A percentile compares a stretch with the other conserved stretches of the same genome.
Evolutionary conservation across 495 filamentous ascomycete genomes (phyloP).

Genomic region (Penicillium turbatum): DNA sequence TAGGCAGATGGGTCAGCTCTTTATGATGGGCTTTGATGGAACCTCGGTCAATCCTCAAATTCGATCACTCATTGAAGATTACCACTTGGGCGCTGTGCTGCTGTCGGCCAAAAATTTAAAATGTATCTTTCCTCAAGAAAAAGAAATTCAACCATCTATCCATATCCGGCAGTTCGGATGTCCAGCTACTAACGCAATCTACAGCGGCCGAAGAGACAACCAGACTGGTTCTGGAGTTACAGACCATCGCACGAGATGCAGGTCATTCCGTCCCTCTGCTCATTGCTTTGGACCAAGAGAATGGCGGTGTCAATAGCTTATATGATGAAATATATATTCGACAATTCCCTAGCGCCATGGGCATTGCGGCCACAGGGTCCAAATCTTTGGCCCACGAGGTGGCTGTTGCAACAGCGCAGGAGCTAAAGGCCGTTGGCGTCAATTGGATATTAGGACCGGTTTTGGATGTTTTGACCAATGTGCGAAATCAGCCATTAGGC

Average conservation of each 20-base stretch:
- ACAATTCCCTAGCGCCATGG: slow-evolving; percentile 90
- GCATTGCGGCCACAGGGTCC: slow-evolving; percentile 78
- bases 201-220: slow-evolving; percentile 81
- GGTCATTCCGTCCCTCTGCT: slow-evolving; percentile 79
- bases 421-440: slow-evolving; percentile 79
- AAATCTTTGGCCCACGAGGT: slow-evolving; percentile 73
- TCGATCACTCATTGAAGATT: slow-evolving; percentile 74
- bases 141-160: not conserved
- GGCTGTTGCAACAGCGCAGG: slow-evolving; percentile 80
- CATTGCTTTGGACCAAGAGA: slow-evolving; percentile 87
- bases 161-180: not conserved
- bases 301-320: slow-evolving; percentile 90
- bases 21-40: slow-evolving; percentile 95
- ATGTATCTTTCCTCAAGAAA: slow-evolving; percentile 48
- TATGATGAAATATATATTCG: slow-evolving; percentile 89
- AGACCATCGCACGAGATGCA: slow-evolving; percentile 80
- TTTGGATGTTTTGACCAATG: slow-evolving; percentile 85
- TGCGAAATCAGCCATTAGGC: slow-evolving; percentile 78
- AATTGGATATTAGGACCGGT: slow-evolving; percentile 89
- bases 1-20: slow-evolving; percentile 75
- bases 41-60: slow-evolving; percentile 83
- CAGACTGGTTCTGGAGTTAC: slow-evolving; percentile 74
- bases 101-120: slow-evolving; percentile 88
- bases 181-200: slow-evolving; percentile 17
- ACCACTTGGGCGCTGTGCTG: slow-evolving; percentile 79